phyloP scores from a whole-genome alignment of 2,329 filamentous ascomycete species.

The Trichoderma sp. region DNA sequence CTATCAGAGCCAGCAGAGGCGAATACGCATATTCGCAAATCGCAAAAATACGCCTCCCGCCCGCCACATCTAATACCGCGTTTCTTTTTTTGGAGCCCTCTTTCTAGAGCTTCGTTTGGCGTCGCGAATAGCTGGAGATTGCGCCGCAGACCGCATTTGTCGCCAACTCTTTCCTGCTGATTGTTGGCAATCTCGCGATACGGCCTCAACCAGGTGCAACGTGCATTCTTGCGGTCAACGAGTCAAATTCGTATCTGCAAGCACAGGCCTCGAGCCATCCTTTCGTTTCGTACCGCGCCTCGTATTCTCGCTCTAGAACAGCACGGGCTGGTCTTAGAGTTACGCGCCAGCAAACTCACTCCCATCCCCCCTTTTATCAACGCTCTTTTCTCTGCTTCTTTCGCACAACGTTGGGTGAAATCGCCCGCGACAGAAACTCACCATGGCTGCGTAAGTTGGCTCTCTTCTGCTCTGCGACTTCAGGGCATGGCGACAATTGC shows the following conservation, averaged over 20 bases:
- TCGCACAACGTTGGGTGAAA: conserved; percentile 6
- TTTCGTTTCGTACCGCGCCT: conserved; percentile 6
- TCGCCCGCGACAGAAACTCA: conserved; percentile 16
- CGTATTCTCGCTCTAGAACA: conserved; percentile 3
- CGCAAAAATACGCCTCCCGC: conserved; percentile 22
- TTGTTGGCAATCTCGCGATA: neutral
- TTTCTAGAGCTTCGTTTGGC: neutral
- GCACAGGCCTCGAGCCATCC: conserved; percentile 14
- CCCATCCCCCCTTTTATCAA: conserved; percentile 7
- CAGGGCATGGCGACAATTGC: conserved; percentile 12
- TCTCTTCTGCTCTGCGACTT: neutral
- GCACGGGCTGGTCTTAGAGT: neutral
- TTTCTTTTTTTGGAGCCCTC: conserved; percentile 26
- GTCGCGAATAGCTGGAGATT: conserved; percentile 4
- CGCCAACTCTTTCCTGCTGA: neutral
- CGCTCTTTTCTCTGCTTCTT: neutral
- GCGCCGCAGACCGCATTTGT: neutral
- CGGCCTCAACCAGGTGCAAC: neutral
- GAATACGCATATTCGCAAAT: neutral
- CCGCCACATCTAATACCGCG: conserved; percentile 28
- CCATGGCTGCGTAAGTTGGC: conserved; percentile 33
- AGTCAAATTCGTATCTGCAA: conserved; percentile 1
- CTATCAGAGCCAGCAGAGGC: neutral
- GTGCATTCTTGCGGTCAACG: neutral
- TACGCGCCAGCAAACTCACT: conserved; percentile 24